Evolutionary conservation across 2,329 filamentous ascomycete species (phyloP).

Genomic region (Cryoendolithus antarcticus): DNA sequence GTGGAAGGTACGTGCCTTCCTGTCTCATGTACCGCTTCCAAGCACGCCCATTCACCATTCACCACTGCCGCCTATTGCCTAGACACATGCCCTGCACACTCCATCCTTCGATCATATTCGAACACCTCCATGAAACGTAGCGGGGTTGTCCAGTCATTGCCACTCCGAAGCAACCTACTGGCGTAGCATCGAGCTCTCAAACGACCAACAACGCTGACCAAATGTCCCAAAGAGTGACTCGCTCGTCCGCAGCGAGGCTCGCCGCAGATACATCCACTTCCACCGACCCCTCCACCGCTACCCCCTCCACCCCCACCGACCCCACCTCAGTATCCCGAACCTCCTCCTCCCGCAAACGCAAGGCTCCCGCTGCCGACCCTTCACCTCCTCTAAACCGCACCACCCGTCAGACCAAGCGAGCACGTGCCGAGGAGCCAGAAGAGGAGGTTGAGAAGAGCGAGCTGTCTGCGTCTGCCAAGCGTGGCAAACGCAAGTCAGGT

Average conservation of each 20-base stretch:
- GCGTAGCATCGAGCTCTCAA: too few relatives aligned
- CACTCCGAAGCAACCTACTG: too few relatives aligned
- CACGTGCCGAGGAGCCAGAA: slow-evolving; percentile 31
- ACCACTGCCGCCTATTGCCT: too few relatives aligned
- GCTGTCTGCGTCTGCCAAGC: slow-evolving; percentile 40
- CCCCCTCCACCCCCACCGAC: slow-evolving; percentile 7
- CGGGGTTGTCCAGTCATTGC: too few relatives aligned
- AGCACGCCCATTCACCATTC: too few relatives aligned
- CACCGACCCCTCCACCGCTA: slow-evolving; percentile 29
- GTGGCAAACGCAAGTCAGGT: slow-evolving; percentile 34
- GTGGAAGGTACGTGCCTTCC: too few relatives aligned
- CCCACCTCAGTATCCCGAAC: slow-evolving; percentile 21
- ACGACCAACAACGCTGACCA: too few relatives aligned
- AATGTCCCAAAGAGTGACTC: slow-evolving; percentile 95
- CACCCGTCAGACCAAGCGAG: slow-evolving; percentile 44
- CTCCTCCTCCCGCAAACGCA: slow-evolving; percentile 55
- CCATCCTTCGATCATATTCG: too few relatives aligned
- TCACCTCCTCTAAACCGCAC: slow-evolving; percentile 35
- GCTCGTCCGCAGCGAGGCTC: slow-evolving; percentile 71
- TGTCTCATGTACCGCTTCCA: too few relatives aligned
- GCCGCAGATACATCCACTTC: slow-evolving; percentile 45
- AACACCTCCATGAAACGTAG: too few relatives aligned
- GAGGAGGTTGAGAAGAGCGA: neutral
- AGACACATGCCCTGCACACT: too few relatives aligned
- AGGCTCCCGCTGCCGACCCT: slow-evolving; percentile 44